Evolutionary conservation across 2,329 filamentous ascomycete species (phyloP).

Genomic region (Penicillium digitatum): DNA sequence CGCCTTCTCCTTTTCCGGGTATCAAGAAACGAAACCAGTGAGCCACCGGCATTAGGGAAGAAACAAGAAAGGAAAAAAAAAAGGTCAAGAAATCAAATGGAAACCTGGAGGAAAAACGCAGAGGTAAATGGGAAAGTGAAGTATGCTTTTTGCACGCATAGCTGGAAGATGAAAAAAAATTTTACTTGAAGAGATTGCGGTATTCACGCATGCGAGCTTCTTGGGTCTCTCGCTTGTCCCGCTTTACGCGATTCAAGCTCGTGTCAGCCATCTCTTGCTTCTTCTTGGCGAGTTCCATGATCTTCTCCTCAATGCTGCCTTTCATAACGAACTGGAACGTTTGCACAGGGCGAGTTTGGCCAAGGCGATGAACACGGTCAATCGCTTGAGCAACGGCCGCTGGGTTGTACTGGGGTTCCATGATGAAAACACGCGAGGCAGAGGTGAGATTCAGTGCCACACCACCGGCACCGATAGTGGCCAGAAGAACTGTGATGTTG

Average conservation of each 20-base stretch:
- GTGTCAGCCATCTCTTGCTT: slow-evolving; percentile 88
- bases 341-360: slow-evolving; percentile 83
- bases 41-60: background rate
- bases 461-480: slow-evolving; percentile 88
- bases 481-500: slow-evolving; percentile 72
- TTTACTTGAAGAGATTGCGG: slow-evolving; percentile 53
- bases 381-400: slow-evolving; percentile 91
- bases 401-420: slow-evolving; percentile 98
- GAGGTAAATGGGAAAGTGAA: background rate
- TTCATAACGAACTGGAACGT: slow-evolving; percentile 88
- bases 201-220: slow-evolving; percentile 62
- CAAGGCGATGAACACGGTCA: slow-evolving; percentile 85
- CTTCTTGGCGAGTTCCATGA: slow-evolving; percentile 82
- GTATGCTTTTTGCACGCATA: background rate
- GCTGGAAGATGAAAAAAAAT: background rate
- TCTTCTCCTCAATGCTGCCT: slow-evolving; percentile 88
- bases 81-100: background rate
- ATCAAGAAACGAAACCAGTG: slow-evolving; percentile 10
- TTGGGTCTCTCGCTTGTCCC: slow-evolving; percentile 58
- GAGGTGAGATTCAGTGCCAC: slow-evolving; percentile 86
- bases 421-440: slow-evolving; percentile 84
- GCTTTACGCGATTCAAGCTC: slow-evolving; percentile 67
- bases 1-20: slow-evolving; percentile 11
- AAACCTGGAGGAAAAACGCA: background rate
- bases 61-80: background rate